These are phyloP conservation scores for Oemleria cerasiformis DNA, from an alignment of 306 rosid genomes.

Conservation along the genomic window DNA sequence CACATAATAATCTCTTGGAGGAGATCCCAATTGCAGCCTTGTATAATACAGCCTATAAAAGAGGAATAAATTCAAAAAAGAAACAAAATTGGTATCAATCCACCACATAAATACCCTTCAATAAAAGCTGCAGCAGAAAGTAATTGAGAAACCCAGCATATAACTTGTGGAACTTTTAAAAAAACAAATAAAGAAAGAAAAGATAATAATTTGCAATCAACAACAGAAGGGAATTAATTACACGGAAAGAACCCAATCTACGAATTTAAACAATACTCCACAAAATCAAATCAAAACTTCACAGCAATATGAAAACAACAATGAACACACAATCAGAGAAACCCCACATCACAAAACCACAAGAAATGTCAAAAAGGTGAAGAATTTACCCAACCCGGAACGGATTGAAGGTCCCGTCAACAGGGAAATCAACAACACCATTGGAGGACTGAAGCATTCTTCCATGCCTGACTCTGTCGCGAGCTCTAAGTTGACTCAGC, in stretches of 20 bases:
- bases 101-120: background rate
- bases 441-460: slow-evolving; percentile 66
- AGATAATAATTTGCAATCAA: background rate
- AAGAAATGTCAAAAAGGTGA: background rate
- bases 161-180: background rate
- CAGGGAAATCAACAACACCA: slow-evolving; percentile 68
- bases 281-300: background rate
- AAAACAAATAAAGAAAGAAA: background rate
- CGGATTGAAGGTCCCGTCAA: slow-evolving; percentile 79
- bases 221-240: background rate
- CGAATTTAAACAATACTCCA: background rate
- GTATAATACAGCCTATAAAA: slow-evolving; percentile 78
- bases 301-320: background rate
- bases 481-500: slow-evolving; percentile 56
- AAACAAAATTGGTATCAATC: background rate
- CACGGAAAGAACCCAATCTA: background rate
- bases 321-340: background rate
- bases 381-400: slow-evolving; percentile 70
- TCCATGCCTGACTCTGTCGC: slow-evolving; percentile 71
- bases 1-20: slow-evolving; percentile 79
- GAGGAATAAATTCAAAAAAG: slow-evolving; percentile 13
- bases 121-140: background rate
- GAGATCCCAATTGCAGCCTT: slow-evolving; percentile 79
- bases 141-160: background rate
- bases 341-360: slow-evolving; percentile 17